phyloP scores from a whole-genome alignment of 2,329 filamentous ascomycete genomes.

The Metarhizium sp. region DNA sequence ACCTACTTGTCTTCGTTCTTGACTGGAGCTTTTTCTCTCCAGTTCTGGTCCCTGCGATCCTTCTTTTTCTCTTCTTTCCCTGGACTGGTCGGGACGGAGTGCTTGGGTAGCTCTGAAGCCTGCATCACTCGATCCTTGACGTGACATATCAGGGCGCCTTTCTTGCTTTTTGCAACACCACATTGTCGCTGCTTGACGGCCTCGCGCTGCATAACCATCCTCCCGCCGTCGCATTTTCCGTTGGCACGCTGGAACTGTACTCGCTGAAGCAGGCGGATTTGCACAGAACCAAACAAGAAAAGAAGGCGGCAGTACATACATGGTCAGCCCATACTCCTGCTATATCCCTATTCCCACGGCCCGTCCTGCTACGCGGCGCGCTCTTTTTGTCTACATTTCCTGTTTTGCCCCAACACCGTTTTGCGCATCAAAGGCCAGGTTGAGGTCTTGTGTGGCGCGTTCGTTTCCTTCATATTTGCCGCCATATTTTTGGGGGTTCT shows the following conservation, averaged over 20 bases:
- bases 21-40: neutral
- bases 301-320: neutral
- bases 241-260: neutral
- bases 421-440: neutral
- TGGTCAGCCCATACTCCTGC: neutral
- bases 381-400: neutral
- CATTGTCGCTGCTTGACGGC: neutral
- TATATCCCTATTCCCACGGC: neutral
- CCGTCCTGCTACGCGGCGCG: neutral
- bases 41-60: slow-evolving; percentile 1
- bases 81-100: neutral
- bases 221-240: neutral
- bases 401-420: neutral
- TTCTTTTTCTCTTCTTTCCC: neutral
- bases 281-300: neutral
- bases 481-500: neutral
- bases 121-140: neutral
- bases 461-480: neutral
- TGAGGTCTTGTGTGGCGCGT: neutral
- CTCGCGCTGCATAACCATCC: neutral
- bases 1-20: neutral
- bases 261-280: neutral
- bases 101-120: neutral
- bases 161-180: neutral
- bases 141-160: neutral